Evolutionary conservation across 441 rosid species (phyloP), one percentile per base, ranked within the genome.

Genomic region (Raphanus hybrid): DNA sequence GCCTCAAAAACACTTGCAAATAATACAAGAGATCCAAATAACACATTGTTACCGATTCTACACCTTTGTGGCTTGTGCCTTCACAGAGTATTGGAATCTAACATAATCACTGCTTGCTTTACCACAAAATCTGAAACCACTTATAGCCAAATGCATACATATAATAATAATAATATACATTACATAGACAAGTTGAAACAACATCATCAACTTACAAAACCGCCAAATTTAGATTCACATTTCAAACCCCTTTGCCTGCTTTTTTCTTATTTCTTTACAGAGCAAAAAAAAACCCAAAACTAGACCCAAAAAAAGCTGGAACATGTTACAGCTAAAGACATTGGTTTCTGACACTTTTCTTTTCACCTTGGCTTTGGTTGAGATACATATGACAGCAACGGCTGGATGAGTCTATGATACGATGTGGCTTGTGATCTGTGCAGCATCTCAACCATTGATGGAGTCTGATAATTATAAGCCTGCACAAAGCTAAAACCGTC

Each of bases 401-500:
- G 92, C 70, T 87, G 93, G 62, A 87, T 43, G 48, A 87, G 94
- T 82, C 96, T 87, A 73, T 89, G 97, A 61, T 89, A 68, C 1
- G 96, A 85, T 72, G 74, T 77, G 3, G 96, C 87, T 78, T 90
- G 99, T 64, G 99, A 96, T 35, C 94, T 88, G 73, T 84, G 82
- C 20, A 96, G 89, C 99, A 96, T 94, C 86, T 96, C 92, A 5
- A 88, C 82, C 99, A 96, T 96, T 6, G 93, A 92, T 26, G 96
- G 99, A 11, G 99, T 94, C 73, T 90, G 98, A 12, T 78, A 78
- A 74, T 11, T 43, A 43, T 96, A 96, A 11, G 96, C 82, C 43
- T 89, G 98, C 32, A 90, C 83, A 52, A 96, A 87, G 83, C 97
- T 96, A 18, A 92, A 89, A 27, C 94, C 87, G 0, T 92, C 97